Percentiles rank a stretch among this genome's conserved stretches.
These are phyloP conservation scores for Daedaleopsis nitida DNA, from an alignment of 768 basidiomycete species.

Conservation along the genomic window DNA sequence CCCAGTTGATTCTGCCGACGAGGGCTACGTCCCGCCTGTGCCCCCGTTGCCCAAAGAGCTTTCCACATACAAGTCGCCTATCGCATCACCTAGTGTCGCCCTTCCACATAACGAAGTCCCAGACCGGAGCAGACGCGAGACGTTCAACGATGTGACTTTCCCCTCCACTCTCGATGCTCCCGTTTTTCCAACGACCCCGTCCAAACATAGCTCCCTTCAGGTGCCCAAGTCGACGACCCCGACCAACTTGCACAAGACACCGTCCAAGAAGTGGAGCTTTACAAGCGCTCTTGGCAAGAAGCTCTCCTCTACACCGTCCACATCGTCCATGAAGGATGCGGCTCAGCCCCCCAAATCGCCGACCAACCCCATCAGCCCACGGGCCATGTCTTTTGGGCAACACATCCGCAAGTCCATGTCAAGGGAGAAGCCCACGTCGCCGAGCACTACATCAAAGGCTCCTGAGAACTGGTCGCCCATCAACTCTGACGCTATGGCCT, in stretches of 20 bases:
- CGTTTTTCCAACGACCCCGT: slow-evolving; percentile 34
- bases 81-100: slow-evolving; percentile 55
- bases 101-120: slow-evolving; percentile 50
- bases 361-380: slow-evolving; percentile 64
- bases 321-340: slow-evolving; percentile 49
- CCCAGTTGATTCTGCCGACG: slow-evolving; percentile 62
- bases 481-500: slow-evolving; percentile 76
- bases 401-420: slow-evolving; percentile 70
- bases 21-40: slow-evolving; percentile 81
- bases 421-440: slow-evolving; percentile 58
- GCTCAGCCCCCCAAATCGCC: slow-evolving; percentile 45
- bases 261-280: slow-evolving; percentile 97
- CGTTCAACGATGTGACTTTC: slow-evolving; percentile 46
- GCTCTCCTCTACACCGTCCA: slow-evolving; percentile 66
- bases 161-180: slow-evolving; percentile 57
- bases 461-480: slow-evolving; percentile 61
- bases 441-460: slow-evolving; percentile 42
- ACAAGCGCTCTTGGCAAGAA: slow-evolving; percentile 82
- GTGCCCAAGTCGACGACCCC: slow-evolving; percentile 31
- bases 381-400: slow-evolving; percentile 66
- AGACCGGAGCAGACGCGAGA: slow-evolving; percentile 42
- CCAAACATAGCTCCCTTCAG: slow-evolving; percentile 28
- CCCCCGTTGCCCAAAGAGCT: slow-evolving; percentile 92
- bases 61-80: slow-evolving; percentile 74
- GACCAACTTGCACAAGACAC: slow-evolving; percentile 58